Evolutionary conservation across 148 eudicot species (phyloP), one percentile per base, ranked within the genome.

Genomic region (Camellia japonica): DNA sequence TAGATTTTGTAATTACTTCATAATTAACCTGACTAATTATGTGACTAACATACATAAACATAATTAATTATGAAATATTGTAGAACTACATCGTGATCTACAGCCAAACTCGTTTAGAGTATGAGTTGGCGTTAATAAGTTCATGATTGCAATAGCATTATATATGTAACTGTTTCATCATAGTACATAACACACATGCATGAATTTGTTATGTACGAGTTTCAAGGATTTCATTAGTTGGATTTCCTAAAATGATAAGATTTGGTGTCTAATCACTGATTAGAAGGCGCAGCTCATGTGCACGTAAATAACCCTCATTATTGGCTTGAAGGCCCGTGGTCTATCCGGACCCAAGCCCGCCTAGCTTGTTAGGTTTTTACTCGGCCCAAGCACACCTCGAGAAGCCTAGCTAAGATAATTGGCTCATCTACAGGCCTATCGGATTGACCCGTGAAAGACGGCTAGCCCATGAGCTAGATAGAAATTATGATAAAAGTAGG

Each of bases 21-120:
- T 62, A 42, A 75, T 75, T 75, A 66, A 56, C 78, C 62, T 6
- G 9, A 10, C 68, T 75, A 61, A 75, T 75, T 62, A 75, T 75
- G 56, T 19, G 55, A 61, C 38, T 62, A 75, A 75, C 78, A 75
- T 46, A 68, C 68, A 8, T 43, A 46, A 18, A 42, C 9, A 2
- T 62, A 19, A 7, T 2, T 11, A 0, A 62, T 16, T n/a, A 3
- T 2, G 20, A 52, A 13, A n/a, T 7, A 55, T 52, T 11, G 16
- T 23, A 30, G 12, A 2, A 43, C 13, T 61, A 42, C 68, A 43
- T 61, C 11, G 68, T 61, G 56, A 62, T 63, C 49, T 44, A 62
- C 68, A 61, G 6, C 68, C 44, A 13, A 19, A 11, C 62, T 11
- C 23, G 16, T 30, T 56, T 44, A 56, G 15, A 42, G 38, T 63